Evolutionary conservation across 2,329 filamentous ascomycete genomes (phyloP), one percentile per base, ranked within the genome.

Genomic region (Hypomyces rosellus): DNA sequence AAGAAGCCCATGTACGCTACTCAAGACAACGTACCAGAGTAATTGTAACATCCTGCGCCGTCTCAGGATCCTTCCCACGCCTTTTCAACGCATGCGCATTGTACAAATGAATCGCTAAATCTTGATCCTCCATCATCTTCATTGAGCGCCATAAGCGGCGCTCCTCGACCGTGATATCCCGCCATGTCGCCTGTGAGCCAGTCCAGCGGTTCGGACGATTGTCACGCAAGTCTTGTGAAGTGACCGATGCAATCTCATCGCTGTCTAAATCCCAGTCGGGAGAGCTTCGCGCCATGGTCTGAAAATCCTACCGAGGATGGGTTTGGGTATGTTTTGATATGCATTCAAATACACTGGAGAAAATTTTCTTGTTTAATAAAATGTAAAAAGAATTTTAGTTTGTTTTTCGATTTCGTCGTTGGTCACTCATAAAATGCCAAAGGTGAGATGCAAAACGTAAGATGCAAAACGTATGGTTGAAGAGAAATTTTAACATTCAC

Each of bases 91-190:
- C 78, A 68, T 86, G 85, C 0, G 85, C 76, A 65, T 93, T 89
- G 69, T 88, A 95, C 5, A 96, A 71, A 69, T 96, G 91, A 41
- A 84, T 69, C 0, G 81, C 75, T 11, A 96, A 70, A 62, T 96
- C 85, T 48, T 77, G 73, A 37, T 85, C 79, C 34, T 80, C 74
- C 14, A 82, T 64, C 42, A 80, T 75, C 51, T 85, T 78, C 49
- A 95, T 71, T 7, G 84, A 82, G 5, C 75, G 71, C 51, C 78
- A 78, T 2, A 88, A 74, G 7, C 76, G 74, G 13, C 85, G 77
- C 52, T 90, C 87, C 33, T 77, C 69, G 45, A 74, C 70, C 2
- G 84, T 89, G 51, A 81, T 70, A 9, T 67, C 61, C 48, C 72
- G 73, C 89, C 90, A 96, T 57, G 84, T 85, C 34, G 77, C 78